These are phyloP conservation scores for Aspergillus sclerotioniger DNA, from an alignment of 495 filamentous ascomycete genomes.

Conservation along the genomic window DNA sequence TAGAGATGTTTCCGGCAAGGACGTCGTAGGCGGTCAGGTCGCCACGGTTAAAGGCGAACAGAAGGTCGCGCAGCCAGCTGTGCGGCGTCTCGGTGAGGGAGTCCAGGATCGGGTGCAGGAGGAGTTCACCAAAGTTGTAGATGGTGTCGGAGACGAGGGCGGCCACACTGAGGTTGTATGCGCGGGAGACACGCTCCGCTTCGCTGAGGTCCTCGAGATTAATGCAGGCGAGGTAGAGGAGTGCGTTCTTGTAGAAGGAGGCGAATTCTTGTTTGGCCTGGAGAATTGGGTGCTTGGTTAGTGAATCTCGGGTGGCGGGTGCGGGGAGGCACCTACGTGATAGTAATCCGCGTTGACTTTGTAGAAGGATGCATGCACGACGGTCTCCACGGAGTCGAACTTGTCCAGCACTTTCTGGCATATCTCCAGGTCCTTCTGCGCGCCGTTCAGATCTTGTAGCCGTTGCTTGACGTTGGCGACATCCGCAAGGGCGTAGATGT, in stretches of 20 bases:
- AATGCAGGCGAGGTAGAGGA: constrained; percentile 97
- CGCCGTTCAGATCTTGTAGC: constrained; percentile 68
- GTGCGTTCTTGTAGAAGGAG: constrained; percentile 92
- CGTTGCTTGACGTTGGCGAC: constrained; percentile 86
- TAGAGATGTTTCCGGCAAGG: constrained; percentile 71
- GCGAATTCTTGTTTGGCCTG: constrained; percentile 85
- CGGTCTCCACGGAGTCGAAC: constrained; percentile 93
- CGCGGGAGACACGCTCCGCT: constrained; percentile 71
- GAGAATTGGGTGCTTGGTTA: constrained; percentile 6
- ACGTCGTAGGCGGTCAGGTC: constrained; percentile 84
- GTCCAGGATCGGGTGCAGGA: constrained; percentile 94
- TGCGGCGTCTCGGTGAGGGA: constrained; percentile 64
- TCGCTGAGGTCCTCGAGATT: constrained; percentile 69
- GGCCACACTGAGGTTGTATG: constrained; percentile 89
- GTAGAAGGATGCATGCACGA: constrained; percentile 97
- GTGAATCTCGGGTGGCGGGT: background rate
- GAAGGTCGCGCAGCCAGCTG: constrained; percentile 85
- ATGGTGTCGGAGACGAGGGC: constrained; percentile 90
- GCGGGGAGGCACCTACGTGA: constrained; percentile 50
- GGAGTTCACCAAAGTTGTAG: constrained; percentile 99
- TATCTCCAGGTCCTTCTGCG: constrained; percentile 80
- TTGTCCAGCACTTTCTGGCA: constrained; percentile 84
- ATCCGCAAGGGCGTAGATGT: constrained; percentile 87
- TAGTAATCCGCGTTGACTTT: constrained; percentile 92
- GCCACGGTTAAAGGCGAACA: constrained; percentile 97